Conservation (phyloP, 2,329 filamentous ascomycete genomes). For the Cryphonectria japonica region DNA sequence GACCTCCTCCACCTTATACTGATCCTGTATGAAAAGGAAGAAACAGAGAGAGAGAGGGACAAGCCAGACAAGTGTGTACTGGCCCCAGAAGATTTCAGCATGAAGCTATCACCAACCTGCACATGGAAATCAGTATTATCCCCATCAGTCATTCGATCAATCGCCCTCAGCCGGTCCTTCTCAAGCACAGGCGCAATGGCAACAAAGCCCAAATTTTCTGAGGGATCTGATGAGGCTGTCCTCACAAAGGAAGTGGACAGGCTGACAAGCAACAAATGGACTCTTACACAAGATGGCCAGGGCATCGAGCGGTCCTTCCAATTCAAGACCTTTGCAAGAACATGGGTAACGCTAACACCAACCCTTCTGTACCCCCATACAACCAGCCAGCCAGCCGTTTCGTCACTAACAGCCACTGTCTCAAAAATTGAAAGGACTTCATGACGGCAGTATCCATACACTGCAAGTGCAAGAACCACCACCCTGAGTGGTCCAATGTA, state of each 20-base stretch:
- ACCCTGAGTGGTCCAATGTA: conserved; percentile 79
- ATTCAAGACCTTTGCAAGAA: conserved; percentile 68
- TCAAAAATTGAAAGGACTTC: conserved; percentile 66
- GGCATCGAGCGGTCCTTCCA: conserved; percentile 64
- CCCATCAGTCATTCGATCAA: neutral
- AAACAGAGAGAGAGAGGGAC: neutral
- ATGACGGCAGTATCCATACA: conserved; percentile 73
- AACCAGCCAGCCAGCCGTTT: neutral
- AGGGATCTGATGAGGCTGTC: conserved; percentile 48
- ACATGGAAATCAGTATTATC: neutral
- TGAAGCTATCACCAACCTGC: neutral
- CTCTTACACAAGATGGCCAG: conserved; percentile 52
- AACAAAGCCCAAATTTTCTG: conserved; percentile 43
- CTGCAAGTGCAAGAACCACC: conserved; percentile 70
- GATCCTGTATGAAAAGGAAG: neutral
- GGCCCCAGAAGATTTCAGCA: neutral
- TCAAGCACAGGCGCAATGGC: conserved; percentile 15
- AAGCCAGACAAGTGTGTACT: neutral
- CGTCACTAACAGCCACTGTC: neutral
- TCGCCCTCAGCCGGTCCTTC: neutral
- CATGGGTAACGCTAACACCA: conserved; percentile 55
- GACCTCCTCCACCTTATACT: neutral
- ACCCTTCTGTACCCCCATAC: neutral
- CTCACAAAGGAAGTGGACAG: conserved; percentile 42
- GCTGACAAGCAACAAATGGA: conserved; percentile 51